phyloP scores from a whole-genome alignment of 139 green algal species.

The Coelastrella sp. region DNA sequence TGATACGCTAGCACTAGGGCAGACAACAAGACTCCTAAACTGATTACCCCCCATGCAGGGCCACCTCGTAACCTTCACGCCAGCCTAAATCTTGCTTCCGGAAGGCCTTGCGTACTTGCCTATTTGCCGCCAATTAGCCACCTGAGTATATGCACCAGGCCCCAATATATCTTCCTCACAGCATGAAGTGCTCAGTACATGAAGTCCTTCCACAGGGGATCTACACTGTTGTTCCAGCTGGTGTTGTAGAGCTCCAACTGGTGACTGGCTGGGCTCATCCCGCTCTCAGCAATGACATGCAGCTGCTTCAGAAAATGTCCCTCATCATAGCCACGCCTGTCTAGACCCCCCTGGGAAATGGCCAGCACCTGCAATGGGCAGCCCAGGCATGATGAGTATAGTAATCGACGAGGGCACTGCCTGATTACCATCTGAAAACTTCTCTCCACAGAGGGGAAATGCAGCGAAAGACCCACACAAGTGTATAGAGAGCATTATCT shows the following conservation, averaged over 20 bases:
- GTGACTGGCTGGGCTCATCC: slow-evolving; percentile 72
- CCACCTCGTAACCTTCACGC: too few species aligned
- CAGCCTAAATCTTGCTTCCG: too few species aligned
- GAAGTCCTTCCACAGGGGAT: slow-evolving; percentile 77
- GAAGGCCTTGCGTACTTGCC: too few species aligned
- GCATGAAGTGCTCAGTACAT: slow-evolving; percentile 46
- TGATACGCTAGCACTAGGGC: too few species aligned
- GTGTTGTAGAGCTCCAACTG: slow-evolving; percentile 81
- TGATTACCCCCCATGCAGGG: too few species aligned
- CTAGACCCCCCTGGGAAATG: slow-evolving; percentile 85
- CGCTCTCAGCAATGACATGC: slow-evolving; percentile 77
- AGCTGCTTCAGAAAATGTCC: slow-evolving; percentile 84
- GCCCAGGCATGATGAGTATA: neutral
- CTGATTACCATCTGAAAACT: neutral
- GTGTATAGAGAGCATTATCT: neutral
- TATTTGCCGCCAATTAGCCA: too few species aligned
- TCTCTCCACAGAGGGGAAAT: too few species aligned
- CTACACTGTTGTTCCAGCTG: slow-evolving; percentile 75
- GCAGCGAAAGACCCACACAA: too few species aligned
- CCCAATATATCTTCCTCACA: too few species aligned
- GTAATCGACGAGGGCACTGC: neutral
- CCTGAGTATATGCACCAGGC: too few species aligned
- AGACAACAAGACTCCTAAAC: too few species aligned
- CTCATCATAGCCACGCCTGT: slow-evolving; percentile 86
- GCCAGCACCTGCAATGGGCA: slow-evolving; percentile 65